These are phyloP conservation scores for Populus pruinosa DNA, from an alignment of 345 rosid species.

Conservation along the genomic window DNA sequence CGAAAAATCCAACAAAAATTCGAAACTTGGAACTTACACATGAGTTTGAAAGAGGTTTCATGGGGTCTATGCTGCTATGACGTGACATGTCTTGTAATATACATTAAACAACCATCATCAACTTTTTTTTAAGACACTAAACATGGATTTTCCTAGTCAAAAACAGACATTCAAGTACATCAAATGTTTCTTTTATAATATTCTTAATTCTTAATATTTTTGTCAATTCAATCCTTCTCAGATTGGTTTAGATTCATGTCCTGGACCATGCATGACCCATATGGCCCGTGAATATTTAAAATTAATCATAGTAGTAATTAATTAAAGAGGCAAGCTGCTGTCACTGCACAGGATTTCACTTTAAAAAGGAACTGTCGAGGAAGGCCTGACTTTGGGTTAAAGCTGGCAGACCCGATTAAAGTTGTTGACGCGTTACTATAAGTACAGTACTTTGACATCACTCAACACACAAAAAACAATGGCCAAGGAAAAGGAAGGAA, in stretches of 20 bases:
- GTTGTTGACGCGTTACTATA: background rate
- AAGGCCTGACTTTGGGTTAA: background rate
- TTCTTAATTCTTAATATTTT: constrained; percentile 14
- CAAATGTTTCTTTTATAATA: constrained; percentile 10
- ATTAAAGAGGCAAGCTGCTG: background rate
- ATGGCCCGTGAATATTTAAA: background rate
- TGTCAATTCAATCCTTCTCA: constrained; percentile 28
- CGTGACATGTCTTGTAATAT: background rate
- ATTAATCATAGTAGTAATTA: background rate
- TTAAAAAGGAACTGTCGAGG: background rate
- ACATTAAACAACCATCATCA: background rate
- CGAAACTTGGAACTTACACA: no score
- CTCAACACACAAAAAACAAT: background rate
- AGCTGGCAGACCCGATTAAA: background rate
- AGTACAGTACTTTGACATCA: background rate
- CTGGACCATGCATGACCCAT: background rate
- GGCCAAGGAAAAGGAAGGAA: background rate
- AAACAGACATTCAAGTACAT: background rate
- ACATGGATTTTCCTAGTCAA: constrained; percentile 5
- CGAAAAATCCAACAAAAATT: no score
- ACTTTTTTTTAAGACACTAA: constrained; percentile 2
- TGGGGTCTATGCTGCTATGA: no score
- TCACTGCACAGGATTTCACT: background rate
- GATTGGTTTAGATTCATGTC: background rate
- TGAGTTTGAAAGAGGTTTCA: no score